Evolutionary conservation across 2,329 filamentous ascomycete genomes (phyloP).

Genomic region (Fusarium austroafricanum): DNA sequence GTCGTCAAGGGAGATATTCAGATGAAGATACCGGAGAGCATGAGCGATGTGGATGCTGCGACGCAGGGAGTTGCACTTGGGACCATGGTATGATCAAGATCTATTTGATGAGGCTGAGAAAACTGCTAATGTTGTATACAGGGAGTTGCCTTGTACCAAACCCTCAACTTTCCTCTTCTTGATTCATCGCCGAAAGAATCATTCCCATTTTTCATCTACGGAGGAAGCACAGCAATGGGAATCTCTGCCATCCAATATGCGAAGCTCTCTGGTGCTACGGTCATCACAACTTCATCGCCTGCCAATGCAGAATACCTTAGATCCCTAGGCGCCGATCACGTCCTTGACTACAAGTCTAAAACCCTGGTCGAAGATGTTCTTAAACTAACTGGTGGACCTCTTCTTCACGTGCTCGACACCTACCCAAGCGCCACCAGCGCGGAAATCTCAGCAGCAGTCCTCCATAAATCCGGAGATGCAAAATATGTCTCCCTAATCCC

Average conservation of each 20-base stretch:
- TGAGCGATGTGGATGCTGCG: constrained; percentile 58
- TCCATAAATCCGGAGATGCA: not conserved
- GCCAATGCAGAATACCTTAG: constrained; percentile 49
- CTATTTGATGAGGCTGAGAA: no score
- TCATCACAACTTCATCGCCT: constrained; percentile 54
- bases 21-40: constrained; percentile 56
- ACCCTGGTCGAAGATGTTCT: constrained; percentile 40
- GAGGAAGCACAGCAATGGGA: constrained; percentile 65
- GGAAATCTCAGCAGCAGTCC: not conserved
- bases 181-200: constrained; percentile 50
- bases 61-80: constrained; percentile 56
- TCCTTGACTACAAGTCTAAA: constrained; percentile 58
- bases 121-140: no score
- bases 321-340: constrained; percentile 55
- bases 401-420: constrained; percentile 13
- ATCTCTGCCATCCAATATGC: constrained; percentile 60
- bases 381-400: constrained; percentile 20
- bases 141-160: constrained; percentile 59
- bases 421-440: not conserved
- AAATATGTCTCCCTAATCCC: not conserved
- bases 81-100: constrained; percentile 54
- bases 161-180: constrained; percentile 59
- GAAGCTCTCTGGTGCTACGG: constrained; percentile 51
- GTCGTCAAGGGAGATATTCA: constrained; percentile 54
- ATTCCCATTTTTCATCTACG: constrained; percentile 56